These are phyloP conservation scores for Suhomyces tanzawaensis DNA, from an alignment of 805 yeast species.

Conservation along the genomic window DNA sequence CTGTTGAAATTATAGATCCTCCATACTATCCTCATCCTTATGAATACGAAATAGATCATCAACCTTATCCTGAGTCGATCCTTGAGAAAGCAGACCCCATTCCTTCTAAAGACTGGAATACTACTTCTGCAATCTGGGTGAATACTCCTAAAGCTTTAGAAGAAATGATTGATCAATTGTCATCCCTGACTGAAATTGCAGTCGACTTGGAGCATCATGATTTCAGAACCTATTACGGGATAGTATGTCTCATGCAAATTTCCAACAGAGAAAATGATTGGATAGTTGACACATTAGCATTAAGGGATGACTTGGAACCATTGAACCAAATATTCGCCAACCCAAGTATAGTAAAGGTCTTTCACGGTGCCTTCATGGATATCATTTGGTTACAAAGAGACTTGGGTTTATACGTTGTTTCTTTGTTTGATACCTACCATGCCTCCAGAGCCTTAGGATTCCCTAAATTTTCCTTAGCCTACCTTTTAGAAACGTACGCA, in stretches of 20 bases:
- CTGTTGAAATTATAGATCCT: constrained; percentile 43
- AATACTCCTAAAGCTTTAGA: constrained; percentile 53
- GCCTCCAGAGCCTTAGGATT: constrained; percentile 81
- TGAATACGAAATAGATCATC: constrained; percentile 63
- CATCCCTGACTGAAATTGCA: constrained; percentile 63
- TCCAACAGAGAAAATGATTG: constrained; percentile 80
- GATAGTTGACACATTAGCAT: constrained; percentile 77
- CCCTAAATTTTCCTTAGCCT: constrained; percentile 82
- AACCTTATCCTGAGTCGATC: constrained; percentile 64
- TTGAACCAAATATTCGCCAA: constrained; percentile 77
- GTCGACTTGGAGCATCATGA: constrained; percentile 97
- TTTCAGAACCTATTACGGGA: constrained; percentile 82
- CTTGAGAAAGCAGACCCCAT: constrained; percentile 41
- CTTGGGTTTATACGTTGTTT: constrained; percentile 84
- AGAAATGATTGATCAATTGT: constrained; percentile 54
- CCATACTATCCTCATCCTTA: constrained; percentile 80
- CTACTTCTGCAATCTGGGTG: constrained; percentile 68
- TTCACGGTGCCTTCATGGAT: constrained; percentile 97
- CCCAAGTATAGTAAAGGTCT: constrained; percentile 78
- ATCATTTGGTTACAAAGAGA: constrained; percentile 96
- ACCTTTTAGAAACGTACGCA: constrained; percentile 74
- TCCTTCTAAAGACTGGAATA: constrained; percentile 61
- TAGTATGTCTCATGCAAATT: constrained; percentile 91
- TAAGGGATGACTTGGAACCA: constrained; percentile 65
- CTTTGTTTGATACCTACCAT: constrained; percentile 88